A percentile compares a stretch with the other conserved stretches of the same genome.
Evolutionary conservation across 257 asterid genomes (phyloP).

Genomic region (Solanum sejunctum): DNA sequence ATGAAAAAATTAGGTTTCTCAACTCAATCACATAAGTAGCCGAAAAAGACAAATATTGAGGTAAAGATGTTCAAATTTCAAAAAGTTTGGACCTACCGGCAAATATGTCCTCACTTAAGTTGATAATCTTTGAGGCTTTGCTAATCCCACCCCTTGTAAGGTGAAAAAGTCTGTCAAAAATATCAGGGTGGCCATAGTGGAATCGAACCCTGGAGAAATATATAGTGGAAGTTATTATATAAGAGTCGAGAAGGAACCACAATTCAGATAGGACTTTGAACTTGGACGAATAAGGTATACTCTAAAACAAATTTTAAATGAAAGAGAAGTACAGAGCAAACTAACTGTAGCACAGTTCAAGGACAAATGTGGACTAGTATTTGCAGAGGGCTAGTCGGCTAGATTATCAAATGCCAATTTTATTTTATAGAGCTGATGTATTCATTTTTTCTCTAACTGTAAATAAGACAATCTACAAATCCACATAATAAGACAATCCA

Average conservation of each 20-base stretch:
- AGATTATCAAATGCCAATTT: not conserved
- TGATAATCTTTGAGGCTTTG: constrained; percentile 89
- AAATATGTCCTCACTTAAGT: constrained; percentile 91
- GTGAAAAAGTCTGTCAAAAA: constrained; percentile 92
- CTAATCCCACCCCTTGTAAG: constrained; percentile 97
- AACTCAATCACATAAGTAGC: not conserved
- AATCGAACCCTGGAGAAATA: constrained; percentile 72
- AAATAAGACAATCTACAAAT: not conserved
- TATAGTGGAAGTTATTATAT: not conserved
- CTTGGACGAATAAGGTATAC: not conserved
- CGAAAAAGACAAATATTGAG: not conserved
- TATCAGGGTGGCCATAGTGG: constrained; percentile 99
- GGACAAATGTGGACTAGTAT: not conserved
- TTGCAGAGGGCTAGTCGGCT: not conserved
- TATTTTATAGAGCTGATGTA: not conserved
- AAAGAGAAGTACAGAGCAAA: not conserved
- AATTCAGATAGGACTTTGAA: not conserved
- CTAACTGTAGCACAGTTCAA: not conserved
- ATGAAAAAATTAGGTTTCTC: not conserved
- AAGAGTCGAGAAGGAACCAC: not conserved
- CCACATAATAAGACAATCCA: no score
- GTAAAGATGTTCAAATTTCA: not conserved
- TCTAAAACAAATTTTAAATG: not conserved
- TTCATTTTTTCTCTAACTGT: not conserved
- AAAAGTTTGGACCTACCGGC: constrained; percentile 46